phyloP scores from a whole-genome alignment of 495 filamentous ascomycete genomes.

The Aspergillus sclerotiicarbonarius region DNA sequence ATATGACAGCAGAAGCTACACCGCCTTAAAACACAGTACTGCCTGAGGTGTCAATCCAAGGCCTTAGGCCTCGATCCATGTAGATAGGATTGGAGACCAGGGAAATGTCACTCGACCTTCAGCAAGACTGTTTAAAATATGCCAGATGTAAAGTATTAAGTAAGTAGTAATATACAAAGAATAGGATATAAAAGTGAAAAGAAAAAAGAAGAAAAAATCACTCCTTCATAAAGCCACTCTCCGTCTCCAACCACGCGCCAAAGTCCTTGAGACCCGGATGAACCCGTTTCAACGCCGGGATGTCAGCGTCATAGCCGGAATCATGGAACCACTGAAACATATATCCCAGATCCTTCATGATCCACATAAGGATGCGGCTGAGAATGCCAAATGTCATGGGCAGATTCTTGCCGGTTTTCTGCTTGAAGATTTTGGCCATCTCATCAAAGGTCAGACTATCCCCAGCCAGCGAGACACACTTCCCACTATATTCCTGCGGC shows the following conservation, averaged over 20 bases:
- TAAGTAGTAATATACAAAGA: too few species aligned
- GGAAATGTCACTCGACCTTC: too few species aligned
- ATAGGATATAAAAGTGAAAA: too few species aligned
- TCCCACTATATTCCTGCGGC: constrained; percentile 43
- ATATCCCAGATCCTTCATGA: constrained; percentile 49
- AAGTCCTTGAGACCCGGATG: constrained; percentile 57
- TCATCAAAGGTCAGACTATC: constrained; percentile 57
- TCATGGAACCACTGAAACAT: constrained; percentile 68
- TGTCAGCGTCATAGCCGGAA: constrained; percentile 59
- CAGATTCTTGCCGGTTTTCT: constrained; percentile 45
- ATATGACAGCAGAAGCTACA: too few species aligned
- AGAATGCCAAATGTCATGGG: constrained; percentile 49
- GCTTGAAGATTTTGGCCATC: constrained; percentile 48
- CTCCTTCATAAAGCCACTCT: constrained; percentile 42
- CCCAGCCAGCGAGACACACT: constrained; percentile 54
- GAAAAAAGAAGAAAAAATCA: not conserved
- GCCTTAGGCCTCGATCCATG: too few species aligned
- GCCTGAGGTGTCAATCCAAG: too few species aligned
- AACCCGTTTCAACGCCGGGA: constrained; percentile 47
- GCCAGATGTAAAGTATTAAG: too few species aligned
- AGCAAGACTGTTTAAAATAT: too few species aligned
- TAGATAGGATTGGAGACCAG: too few species aligned
- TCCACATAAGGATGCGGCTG: constrained; percentile 38
- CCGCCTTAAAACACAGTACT: too few species aligned
- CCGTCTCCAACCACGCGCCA: constrained; percentile 58